Conservation (phyloP, 768 basidiomycete genomes). For the Dacryopinax primogenitus region DNA sequence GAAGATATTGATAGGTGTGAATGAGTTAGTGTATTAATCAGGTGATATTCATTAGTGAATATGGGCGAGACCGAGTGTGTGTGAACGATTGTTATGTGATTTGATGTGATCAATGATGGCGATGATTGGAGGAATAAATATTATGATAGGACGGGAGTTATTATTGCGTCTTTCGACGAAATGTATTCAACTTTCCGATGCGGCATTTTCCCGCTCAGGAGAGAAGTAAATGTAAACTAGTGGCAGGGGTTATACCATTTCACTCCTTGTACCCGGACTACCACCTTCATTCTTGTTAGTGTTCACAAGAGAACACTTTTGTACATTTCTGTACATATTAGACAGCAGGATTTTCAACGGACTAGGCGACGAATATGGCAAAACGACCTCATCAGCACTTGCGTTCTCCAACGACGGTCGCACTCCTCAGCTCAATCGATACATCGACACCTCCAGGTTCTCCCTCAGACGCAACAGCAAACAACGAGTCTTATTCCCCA, state of each 20-base stretch:
- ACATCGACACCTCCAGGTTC: neutral
- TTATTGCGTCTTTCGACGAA: neutral
- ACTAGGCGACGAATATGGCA: neutral
- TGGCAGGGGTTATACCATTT: neutral
- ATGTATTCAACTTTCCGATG: neutral
- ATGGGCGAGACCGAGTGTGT: too few species aligned
- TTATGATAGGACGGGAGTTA: neutral
- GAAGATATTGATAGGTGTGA: too few species aligned
- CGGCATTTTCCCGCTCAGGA: constrained; percentile 6
- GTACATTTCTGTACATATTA: too few species aligned
- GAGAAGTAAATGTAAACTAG: neutral
- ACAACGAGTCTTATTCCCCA: neutral
- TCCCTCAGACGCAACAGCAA: neutral
- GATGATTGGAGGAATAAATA: neutral
- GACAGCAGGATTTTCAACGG: too few species aligned
- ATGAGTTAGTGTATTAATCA: too few species aligned
- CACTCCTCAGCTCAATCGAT: neutral
- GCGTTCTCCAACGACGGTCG: neutral
- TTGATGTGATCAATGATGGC: neutral
- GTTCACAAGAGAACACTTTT: too few species aligned
- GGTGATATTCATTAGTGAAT: too few species aligned
- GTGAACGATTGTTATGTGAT: too few species aligned
- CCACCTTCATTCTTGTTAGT: neutral
- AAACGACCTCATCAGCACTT: neutral
- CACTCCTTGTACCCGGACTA: neutral